Evolutionary conservation across 768 basidiomycete species (phyloP), one percentile per base, ranked within the genome.

Genomic region (Rhodotorula graminis): DNA sequence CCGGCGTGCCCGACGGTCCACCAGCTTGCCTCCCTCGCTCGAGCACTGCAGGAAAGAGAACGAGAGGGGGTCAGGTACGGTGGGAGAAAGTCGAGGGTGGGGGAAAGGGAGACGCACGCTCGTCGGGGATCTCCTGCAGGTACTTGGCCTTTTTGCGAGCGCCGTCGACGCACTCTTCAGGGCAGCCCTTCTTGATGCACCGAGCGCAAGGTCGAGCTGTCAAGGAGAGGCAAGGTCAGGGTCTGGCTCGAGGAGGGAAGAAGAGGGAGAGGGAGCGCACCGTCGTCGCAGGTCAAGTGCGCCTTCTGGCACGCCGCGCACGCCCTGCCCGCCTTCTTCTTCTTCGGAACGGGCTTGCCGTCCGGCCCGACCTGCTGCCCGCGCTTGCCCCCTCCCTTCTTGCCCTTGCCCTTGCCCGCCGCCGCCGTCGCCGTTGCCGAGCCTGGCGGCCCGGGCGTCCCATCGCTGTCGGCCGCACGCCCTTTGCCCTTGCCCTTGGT

Each of bases 61-160:
- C 49, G 59, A n/a, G n/a, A n/a, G n/a, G n/a, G n/a, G n/a, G n/a
- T n/a, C n/a, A n/a, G n/a, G n/a, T n/a, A n/a, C n/a, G n/a, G n/a
- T n/a, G n/a, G n/a, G n/a, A n/a, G n/a, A n/a, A n/a, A n/a, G n/a
- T n/a, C n/a, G n/a, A n/a, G n/a, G n/a, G n/a, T n/a, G n/a, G n/a
- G n/a, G n/a, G n/a, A n/a, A n/a, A n/a, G n/a, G n/a, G n/a, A n/a
- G 50, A 37, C 61, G 75, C 80, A 91, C 93, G 90, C 67, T 94
- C 88, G 80, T 98, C 94, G 59, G 91, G 90, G 55, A 94, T 92
- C 80, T 95, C 92, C 68, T 95, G 84, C 25, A 99, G 86, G 81
- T 98, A 99, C 79, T 98, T 97, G 18, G 96, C 95, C 82, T 97
- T 97, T 82, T 99, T 99, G 78, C 96, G 87, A 74, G 90, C 90